These are phyloP conservation scores for Porogramme epimiltina DNA, from an alignment of 1,284 basidiomycete species.

Conservation along the genomic window DNA sequence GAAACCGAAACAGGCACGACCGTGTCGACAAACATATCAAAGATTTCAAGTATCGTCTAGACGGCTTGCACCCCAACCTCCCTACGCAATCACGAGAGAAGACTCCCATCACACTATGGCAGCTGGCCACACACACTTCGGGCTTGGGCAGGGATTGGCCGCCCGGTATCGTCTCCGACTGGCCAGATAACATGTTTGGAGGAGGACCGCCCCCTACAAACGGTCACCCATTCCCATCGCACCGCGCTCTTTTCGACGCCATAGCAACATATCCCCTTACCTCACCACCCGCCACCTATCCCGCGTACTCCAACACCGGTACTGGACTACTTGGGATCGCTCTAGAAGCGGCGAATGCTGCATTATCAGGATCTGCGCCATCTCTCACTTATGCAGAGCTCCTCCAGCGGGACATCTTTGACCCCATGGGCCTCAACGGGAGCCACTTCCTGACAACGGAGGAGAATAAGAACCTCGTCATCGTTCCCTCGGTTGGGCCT, in stretches of 20 bases:
- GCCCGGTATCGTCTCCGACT: slow-evolving; percentile 36
- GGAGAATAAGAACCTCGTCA: slow-evolving; percentile 19
- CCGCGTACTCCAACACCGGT: slow-evolving; percentile 53
- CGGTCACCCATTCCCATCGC: slow-evolving; percentile 31
- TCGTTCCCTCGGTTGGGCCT: slow-evolving; percentile 20
- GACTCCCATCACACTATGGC: slow-evolving; percentile 44
- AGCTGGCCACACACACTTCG: slow-evolving; percentile 48
- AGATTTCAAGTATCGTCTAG: slow-evolving; percentile 30
- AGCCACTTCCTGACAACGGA: slow-evolving; percentile 24
- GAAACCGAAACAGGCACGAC: slow-evolving; percentile 38
- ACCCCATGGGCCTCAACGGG: slow-evolving; percentile 23
- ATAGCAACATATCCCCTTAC: slow-evolving; percentile 40
- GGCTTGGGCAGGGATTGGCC: slow-evolving; percentile 51
- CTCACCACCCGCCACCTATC: slow-evolving; percentile 43
- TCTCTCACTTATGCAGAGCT: slow-evolving; percentile 42
- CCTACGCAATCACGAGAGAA: slow-evolving; percentile 1
- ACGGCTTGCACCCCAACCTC: slow-evolving; percentile 7
- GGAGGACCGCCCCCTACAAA: slow-evolving; percentile 31
- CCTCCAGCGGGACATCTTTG: slow-evolving; percentile 40
- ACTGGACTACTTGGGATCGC: slow-evolving; percentile 42
- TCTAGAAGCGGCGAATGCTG: slow-evolving; percentile 42
- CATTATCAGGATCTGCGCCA: slow-evolving; percentile 24
- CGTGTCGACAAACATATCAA: slow-evolving; percentile 43
- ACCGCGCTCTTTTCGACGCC: slow-evolving; percentile 35
- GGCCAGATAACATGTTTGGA: slow-evolving; percentile 37